Evolutionary conservation across 345 rosid genomes (phyloP).

Genomic region (Dipteronia dyeriana): DNA sequence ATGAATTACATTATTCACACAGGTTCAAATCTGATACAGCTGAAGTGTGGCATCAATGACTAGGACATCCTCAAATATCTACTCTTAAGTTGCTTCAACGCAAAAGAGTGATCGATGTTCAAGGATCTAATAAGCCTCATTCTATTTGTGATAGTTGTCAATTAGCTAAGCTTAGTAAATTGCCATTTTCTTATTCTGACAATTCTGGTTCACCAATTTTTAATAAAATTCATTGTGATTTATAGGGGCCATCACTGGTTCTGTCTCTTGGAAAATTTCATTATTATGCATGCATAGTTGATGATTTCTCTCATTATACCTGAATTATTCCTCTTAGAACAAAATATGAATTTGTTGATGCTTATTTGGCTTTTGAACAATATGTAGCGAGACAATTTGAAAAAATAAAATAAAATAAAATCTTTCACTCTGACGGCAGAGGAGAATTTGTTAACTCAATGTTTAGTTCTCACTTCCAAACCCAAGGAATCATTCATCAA

Average conservation of each 20-base stretch:
- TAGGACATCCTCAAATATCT: slow-evolving; percentile 15
- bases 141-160: slow-evolving; percentile 19
- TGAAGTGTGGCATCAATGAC: slow-evolving; percentile 14
- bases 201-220: background rate
- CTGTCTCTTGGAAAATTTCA: slow-evolving; percentile 5
- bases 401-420: slow-evolving; percentile 10
- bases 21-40: background rate
- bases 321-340: slow-evolving; percentile 2
- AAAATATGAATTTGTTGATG: slow-evolving; percentile 16
- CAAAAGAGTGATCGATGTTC: slow-evolving; percentile 17
- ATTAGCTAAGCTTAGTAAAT: slow-evolving; percentile 14
- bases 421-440: slow-evolving; percentile 15
- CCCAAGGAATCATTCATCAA: background rate
- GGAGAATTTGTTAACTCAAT: slow-evolving; percentile 13
- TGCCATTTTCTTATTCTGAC: background rate
- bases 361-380: slow-evolving; percentile 12
- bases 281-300: background rate
- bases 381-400: slow-evolving; percentile 16
- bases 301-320: slow-evolving; percentile 1
- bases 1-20: background rate
- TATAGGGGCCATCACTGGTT: slow-evolving; percentile 16
- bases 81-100: slow-evolving; percentile 1
- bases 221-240: no score
- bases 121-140: background rate
- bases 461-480: background rate